Base-by-base conservation (phyloP, 345 rosid genomes). In the Barbarea vulgaris region DNA sequence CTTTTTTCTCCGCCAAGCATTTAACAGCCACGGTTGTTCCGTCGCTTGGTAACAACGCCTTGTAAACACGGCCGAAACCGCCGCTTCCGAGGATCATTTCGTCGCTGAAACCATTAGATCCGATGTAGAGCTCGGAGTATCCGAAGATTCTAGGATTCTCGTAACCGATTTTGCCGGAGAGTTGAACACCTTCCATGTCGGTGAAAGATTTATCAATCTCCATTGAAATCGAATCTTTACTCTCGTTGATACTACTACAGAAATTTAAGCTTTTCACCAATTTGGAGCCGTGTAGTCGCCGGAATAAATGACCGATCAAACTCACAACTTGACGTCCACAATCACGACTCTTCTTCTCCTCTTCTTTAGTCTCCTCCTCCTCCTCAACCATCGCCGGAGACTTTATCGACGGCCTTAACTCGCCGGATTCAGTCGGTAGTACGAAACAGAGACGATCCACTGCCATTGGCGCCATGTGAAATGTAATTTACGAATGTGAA, bases 81-180 rank as follows among this genome's bases (percentile, higher is more conserved):
- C 99, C 99, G 70, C 96, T 89, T 0, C 99, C 99, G 12, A 95
- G 93, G 75, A 95, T 84, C 57, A 82, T 74, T 5, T 85, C 86
- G 24, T 86, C 85, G 58, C 83, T 80, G 25, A 95, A 95, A 15
- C 96, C 99, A 0, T 86, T 90, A 22, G 97, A 82, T 4, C 99
- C 99, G 61, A 95, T 95, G 63, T 90, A 95, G 44, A 95, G 91
- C 87, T 95, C 97, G 0, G 97, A 79, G 74, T 90, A 95, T 41
- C 99, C 88, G 48, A 92, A 95, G 75, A 89, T 89, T 82, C 99
- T 87, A 0, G 97, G 97, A 69, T 89, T 92, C 22, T 90, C 97
- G 18, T 68, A 81, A 0, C 91, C 97, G 28, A 92, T 84, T 81
- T 92, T 90, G 60, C 83, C 93, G 3, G 86, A 78, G n/a, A 95